phyloP scores from a whole-genome alignment of 1,139 yeast genomes.

The Kurtzmaniella quercitrusa region DNA sequence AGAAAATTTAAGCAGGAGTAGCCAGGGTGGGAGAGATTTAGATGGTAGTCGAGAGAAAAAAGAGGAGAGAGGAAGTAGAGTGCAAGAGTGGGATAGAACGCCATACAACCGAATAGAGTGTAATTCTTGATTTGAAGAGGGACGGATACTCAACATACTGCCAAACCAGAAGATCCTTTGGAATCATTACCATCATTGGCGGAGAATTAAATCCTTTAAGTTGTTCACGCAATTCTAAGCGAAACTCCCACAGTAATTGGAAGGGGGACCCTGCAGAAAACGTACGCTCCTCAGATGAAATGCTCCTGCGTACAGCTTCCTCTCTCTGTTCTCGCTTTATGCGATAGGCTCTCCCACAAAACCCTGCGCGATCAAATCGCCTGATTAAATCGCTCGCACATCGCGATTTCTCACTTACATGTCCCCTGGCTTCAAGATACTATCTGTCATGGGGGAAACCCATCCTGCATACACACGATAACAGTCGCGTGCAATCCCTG shows the following conservation, averaged over 20 bases:
- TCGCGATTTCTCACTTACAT: too few relatives aligned
- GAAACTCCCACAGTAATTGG: neutral
- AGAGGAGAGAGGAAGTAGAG: neutral
- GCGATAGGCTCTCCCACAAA: too few relatives aligned
- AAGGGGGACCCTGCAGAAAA: neutral
- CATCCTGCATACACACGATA: neutral
- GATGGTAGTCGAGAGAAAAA: neutral
- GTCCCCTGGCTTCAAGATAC: neutral
- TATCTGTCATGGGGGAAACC: neutral
- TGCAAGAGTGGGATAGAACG: neutral
- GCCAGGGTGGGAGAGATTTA: neutral
- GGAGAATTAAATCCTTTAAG: neutral
- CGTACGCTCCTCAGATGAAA: too few relatives aligned
- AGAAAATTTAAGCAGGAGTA: too few relatives aligned
- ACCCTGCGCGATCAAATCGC: too few relatives aligned
- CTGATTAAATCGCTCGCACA: too few relatives aligned
- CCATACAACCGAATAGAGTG: neutral
- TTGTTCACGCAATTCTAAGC: neutral
- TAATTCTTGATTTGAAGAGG: neutral
- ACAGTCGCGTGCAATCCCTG: neutral
- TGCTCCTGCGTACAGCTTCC: too few relatives aligned
- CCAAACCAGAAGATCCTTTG: too few relatives aligned
- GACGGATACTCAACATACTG: too few relatives aligned
- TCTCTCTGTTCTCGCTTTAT: too few relatives aligned
- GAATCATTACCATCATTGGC: too few relatives aligned